Base-by-base conservation (phyloP, 768 basidiomycete species). In the Psilocybe sp. region DNA sequence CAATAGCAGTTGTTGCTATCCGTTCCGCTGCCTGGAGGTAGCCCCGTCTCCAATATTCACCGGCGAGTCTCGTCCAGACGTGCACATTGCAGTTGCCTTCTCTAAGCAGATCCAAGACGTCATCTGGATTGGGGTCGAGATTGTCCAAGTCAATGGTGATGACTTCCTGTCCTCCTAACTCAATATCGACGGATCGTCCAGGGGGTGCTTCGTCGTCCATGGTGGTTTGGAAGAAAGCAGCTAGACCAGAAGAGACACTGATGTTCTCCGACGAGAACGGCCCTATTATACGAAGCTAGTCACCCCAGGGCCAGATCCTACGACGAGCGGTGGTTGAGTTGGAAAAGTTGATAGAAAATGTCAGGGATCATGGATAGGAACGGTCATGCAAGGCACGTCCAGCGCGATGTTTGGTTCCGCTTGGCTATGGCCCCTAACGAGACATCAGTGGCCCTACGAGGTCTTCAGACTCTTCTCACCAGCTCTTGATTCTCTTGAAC, bases 71-170 rank as follows among this genome's bases (percentile, higher is more conserved):
- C 1, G 88, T 83, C 91, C 91, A 95, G 10, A 87, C 80, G 63
- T 79, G 81, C 14, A 83, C 81, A 51, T 73, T 82, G 47, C 86
- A 89, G 48, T 84, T 80, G 0, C 85, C 86, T 28, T 89, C 84
- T 50, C 76, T 79, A 42, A 94, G 64, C 3, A 94, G 66, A 57
- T 87, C 84, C 43, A 88, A 70, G 2, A 92, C 82, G 52, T 89
- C 86, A 53, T 86, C 82, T 6, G 86, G 82, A 60, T 81, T 84
- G 4, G 84, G 83, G 66, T 91, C 88, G 44, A 98, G 84, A 58
- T 86, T 76, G 72, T 91, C 89, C 35, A 98, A 79, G 73, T 96
- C 90, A 51, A 98, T 85, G 16, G 89, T 88, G 51, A 95, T 88
- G 62, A 90, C 81, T 69, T 95, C 93, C 67, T 89, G 86, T 6